Evolutionary conservation across 2,329 filamentous ascomycete species (phyloP), one percentile per base, ranked within the genome.

Genomic region (Aspergillus clavatus): DNA sequence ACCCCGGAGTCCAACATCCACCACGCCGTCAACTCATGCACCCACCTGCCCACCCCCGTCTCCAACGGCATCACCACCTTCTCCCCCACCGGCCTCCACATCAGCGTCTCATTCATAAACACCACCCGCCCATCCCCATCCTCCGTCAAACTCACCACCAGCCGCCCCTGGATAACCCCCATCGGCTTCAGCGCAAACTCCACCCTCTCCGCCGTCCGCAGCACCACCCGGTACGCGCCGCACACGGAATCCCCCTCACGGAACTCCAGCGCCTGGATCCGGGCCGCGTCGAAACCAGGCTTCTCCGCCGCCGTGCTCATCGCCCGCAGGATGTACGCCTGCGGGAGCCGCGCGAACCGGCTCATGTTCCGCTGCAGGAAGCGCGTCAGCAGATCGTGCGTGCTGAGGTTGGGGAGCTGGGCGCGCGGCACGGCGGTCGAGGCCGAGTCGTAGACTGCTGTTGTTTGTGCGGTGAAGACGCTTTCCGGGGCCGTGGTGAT

Each of bases 1-100:
- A 62, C 53, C 4, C 64, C 65, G 11, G 62, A 65, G 43, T 64
- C 63, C 36, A 68, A 35, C 46, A 68, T 52, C 63, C 63, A 67
- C 65, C 65, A 68, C 24, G 62, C 43, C 16, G 61, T 57, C 29
- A 60, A 50, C 42, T 68, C 63, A 48, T 68, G 63, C 47, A 67
- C 43, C 42, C 55, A 67, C 8, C 50, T 52, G 12, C 58, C 14
- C 24, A 57, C 19, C n/a, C 45, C 45, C 11, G 49, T 57, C 43
- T 68, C 64, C 39, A 68, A 48, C 7, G 63, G 63, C 55, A 68
- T 54, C 16, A 24, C 43, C 21, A 43, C 42, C 11, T 16, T 33
- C n/a, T 33, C 29, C 29, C 50, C 51, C 6, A 38, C 47, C 12
- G 40, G 46, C 24, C 49, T 57, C 64, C 64, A 67, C 60, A 66